These are phyloP conservation scores for Colletotrichum cuscutae DNA, from an alignment of 2,329 filamentous ascomycete genomes.

Conservation along the genomic window DNA sequence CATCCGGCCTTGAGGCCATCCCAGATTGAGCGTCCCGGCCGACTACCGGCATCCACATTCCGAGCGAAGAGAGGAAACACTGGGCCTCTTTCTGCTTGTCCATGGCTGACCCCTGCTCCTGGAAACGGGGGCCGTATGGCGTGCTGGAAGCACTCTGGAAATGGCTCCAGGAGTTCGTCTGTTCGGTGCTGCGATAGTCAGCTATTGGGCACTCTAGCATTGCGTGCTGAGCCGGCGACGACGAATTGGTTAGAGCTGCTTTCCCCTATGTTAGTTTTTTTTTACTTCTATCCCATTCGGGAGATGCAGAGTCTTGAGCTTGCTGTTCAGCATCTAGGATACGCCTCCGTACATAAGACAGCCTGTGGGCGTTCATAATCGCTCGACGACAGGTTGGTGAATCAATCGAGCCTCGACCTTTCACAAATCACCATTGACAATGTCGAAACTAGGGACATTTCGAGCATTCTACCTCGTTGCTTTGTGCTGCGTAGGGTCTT, in stretches of 20 bases:
- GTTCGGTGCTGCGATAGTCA: neutral
- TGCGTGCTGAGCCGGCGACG: slow-evolving; percentile 1
- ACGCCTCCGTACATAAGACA: no score
- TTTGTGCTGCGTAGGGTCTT: slow-evolving; percentile 51
- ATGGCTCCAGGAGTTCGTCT: neutral
- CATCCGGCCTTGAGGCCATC: neutral
- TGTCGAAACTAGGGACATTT: slow-evolving; percentile 45
- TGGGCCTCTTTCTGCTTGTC: neutral
- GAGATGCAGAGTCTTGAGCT: neutral
- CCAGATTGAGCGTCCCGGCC: slow-evolving; percentile 18
- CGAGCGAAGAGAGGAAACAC: neutral
- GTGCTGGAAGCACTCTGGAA: slow-evolving; percentile 4
- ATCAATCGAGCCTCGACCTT: no score
- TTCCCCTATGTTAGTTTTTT: no score
- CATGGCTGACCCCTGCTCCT: neutral
- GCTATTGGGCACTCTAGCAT: neutral
- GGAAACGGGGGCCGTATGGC: neutral
- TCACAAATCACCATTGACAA: neutral
- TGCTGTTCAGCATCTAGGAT: no score
- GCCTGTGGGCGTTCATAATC: no score
- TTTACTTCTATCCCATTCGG: neutral
- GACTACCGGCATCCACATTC: slow-evolving; percentile 1
- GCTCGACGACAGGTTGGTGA: no score
- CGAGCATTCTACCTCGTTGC: slow-evolving; percentile 49
- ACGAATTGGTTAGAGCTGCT: neutral